Evolutionary conservation across 2,329 filamentous ascomycete species (phyloP).

Genomic region (Purpureocillium takamizusanense): DNA sequence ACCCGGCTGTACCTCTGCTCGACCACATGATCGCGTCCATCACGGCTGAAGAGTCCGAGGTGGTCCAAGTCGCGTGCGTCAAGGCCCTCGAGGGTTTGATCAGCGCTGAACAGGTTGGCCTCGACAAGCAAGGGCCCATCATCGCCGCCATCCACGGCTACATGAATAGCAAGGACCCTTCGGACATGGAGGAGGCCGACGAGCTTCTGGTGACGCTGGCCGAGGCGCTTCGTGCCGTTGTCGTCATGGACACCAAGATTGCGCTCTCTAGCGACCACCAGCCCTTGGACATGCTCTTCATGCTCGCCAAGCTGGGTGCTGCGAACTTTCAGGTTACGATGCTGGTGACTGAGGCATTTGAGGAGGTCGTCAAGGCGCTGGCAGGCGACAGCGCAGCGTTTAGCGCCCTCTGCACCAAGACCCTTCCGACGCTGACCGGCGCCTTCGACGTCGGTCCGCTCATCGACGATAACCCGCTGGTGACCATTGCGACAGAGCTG

Average conservation of each 20-base stretch:
- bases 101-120: constrained; percentile 38
- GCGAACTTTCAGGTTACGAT: constrained; percentile 86
- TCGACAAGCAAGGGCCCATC: constrained; percentile 51
- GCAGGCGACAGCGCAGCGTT: constrained; percentile 58
- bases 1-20: constrained; percentile 37
- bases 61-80: constrained; percentile 87
- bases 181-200: constrained; percentile 78
- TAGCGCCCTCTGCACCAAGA: constrained; percentile 70
- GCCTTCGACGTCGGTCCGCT: constrained; percentile 83
- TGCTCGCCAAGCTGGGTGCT: constrained; percentile 79
- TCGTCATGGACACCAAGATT: constrained; percentile 68
- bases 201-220: constrained; percentile 86
- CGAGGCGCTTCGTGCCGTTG: constrained; percentile 75
- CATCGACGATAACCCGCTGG: constrained; percentile 75
- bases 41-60: constrained; percentile 66
- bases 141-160: constrained; percentile 62
- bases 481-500: constrained; percentile 80
- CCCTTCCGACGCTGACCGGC: constrained; percentile 77
- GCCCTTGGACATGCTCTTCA: constrained; percentile 77
- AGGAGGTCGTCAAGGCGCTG: constrained; percentile 69
- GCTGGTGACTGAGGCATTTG: constrained; percentile 82
- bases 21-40: constrained; percentile 70
- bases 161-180: constrained; percentile 69
- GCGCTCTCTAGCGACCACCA: constrained; percentile 63
- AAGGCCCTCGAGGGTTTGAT: constrained; percentile 69